Percentiles rank a stretch among this genome's conserved stretches.
Evolutionary conservation across 164 flowering plant genomes (phyloP).

Genomic region (Cinnamomum micranthum): DNA sequence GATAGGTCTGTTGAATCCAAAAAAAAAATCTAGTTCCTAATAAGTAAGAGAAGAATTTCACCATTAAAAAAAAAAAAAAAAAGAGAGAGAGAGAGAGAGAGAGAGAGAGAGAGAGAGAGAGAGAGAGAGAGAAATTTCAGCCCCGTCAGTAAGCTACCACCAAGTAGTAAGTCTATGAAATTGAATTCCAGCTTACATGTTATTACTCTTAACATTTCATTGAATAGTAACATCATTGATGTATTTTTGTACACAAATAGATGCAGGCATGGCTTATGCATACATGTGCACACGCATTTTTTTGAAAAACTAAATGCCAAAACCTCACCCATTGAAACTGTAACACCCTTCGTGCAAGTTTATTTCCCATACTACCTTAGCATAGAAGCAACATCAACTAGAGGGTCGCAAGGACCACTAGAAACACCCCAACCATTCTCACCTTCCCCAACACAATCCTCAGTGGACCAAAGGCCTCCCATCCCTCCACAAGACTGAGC

Average conservation of each 20-base stretch:
- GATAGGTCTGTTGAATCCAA: background rate
- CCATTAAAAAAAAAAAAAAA: too few species aligned
- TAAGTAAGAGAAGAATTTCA: background rate
- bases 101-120: too few species aligned
- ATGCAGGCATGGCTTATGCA: background rate
- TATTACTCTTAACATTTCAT: background rate
- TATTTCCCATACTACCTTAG: background rate
- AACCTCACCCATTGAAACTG: background rate
- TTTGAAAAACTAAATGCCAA: background rate
- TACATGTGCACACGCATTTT: background rate
- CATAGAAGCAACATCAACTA: background rate
- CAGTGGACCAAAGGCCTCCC: slow-evolving; percentile 6
- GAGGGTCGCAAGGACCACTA: slow-evolving; percentile 1
- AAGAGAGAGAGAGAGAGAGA: too few species aligned
- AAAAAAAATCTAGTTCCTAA: background rate
- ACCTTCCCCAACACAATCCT: background rate
- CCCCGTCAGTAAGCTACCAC: background rate
- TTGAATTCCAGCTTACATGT: background rate
- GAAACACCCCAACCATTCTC: slow-evolving; percentile 1
- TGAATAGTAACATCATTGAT: background rate
- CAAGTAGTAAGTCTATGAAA: background rate
- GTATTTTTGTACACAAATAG: background rate
- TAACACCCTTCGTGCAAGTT: background rate
- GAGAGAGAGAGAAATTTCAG: background rate
- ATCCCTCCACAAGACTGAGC: background rate